These are phyloP conservation scores for Paxillus ammoniavirescens DNA, from an alignment of 768 basidiomycete genomes.

Conservation along the genomic window DNA sequence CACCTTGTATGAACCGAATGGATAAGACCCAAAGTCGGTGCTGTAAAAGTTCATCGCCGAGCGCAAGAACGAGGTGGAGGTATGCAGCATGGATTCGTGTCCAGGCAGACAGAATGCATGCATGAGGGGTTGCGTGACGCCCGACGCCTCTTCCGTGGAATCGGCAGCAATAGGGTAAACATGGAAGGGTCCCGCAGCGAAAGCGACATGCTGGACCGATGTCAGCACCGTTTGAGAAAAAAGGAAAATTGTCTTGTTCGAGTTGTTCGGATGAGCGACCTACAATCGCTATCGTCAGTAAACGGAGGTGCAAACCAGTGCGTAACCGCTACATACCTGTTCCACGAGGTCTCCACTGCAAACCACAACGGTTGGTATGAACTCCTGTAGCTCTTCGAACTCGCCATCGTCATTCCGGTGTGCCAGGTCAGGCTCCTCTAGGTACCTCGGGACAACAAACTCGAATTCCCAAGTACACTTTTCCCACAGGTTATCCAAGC, in stretches of 20 bases:
- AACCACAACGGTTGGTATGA: constrained; percentile 80
- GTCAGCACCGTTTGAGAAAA: constrained; percentile 85
- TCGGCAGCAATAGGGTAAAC: constrained; percentile 68
- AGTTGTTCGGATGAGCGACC: constrained; percentile 92
- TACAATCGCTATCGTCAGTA: constrained; percentile 30
- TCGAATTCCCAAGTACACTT: constrained; percentile 99
- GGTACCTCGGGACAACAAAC: constrained; percentile 84
- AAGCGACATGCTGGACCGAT: constrained; percentile 94
- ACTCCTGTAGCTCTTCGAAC: constrained; percentile 49
- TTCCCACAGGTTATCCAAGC: constrained; percentile 92
- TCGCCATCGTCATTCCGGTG: constrained; percentile 42
- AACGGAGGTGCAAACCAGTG: not conserved
- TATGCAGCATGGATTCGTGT: constrained; percentile 65
- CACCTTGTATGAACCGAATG: constrained; percentile 91
- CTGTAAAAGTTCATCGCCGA: constrained; percentile 91
- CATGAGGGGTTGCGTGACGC: constrained; percentile 70
- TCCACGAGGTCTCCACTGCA: constrained; percentile 95
- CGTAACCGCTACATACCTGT: constrained; percentile 55
- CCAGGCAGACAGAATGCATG: constrained; percentile 94
- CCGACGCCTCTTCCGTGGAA: constrained; percentile 58
- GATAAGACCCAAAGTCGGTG: constrained; percentile 92
- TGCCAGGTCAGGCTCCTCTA: constrained; percentile 51
- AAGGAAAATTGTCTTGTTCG: constrained; percentile 91
- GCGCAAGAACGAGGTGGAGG: constrained; percentile 75
- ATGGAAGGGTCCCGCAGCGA: constrained; percentile 94